Evolutionary conservation across 495 filamentous ascomycete genomes (phyloP), one percentile per base, ranked within the genome.

Genomic region (Aspergillus incahuasiensis): DNA sequence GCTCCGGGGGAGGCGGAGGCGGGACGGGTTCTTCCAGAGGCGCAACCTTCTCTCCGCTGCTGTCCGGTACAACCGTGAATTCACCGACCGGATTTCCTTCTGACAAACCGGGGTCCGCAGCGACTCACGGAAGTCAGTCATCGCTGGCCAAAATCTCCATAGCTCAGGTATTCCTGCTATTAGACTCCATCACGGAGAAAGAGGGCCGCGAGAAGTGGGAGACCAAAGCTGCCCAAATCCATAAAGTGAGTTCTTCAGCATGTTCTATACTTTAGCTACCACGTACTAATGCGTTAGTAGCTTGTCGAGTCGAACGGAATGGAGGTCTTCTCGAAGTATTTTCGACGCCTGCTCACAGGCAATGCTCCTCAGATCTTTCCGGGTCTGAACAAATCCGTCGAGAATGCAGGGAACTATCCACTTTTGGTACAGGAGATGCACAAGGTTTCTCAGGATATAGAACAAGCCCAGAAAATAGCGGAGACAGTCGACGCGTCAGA

Each of bases 261-360:
- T 39, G 1, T 42, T 18, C 40, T 11, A 22, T 18, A n/a, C 42
- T 30, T 32, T 32, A 52, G 44, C 54, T 15, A 38, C 22, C 32
- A 68, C 24, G 69, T 41, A 41, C 58, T 58, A 16, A 59, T 49
- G 35, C 48, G 20, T 45, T 55, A 35, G 22, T 61, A 96, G 91
- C 82, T 97, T 61, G 85, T 96, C 67, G 87, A 94, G 80, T 90
- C 91, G 58, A 84, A 94, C 92, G 90, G 90, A 67, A 96, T 96
- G 91, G 92, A 96, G 77, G 90, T 94, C 61, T 96, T 88, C 72
- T 81, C 86, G 34, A 95, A 87, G 75, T 96, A 92, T 71, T 95
- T 96, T 72, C 84, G 87, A 68, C 89, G 91, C 67, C 79, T 96
- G 64, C 80, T 97, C 52, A 86, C 82, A 68, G 82, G 82, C 65